Evolutionary conservation across 805 yeast genomes (phyloP), one percentile per base, ranked within the genome.

Genomic region (Cyberlindnera veronae): DNA sequence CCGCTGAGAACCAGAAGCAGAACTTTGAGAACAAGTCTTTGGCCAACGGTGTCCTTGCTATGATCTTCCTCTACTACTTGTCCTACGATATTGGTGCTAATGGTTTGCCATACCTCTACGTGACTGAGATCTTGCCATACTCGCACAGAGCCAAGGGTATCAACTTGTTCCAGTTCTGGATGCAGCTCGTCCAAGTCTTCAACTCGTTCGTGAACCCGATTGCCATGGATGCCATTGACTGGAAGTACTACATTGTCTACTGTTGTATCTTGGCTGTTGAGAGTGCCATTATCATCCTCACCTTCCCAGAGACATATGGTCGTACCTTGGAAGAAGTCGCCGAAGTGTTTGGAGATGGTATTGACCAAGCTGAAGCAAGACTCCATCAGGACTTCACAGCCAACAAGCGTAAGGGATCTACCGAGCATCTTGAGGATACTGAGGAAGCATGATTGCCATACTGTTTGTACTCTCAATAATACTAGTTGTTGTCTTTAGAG

Each of bases 1-100:
- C 79, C 16, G 77, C 78, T 3, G 47, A 64, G 21, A 68, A 67
- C 51, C 69, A 64, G 44, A 54, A 71, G 46, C 50, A 62, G 20
- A 44, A 66, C 48, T 69, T 66, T 48, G 50, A 58, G 36, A 58
- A 71, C 40, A 66, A 69, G 42, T 17, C 58, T 3, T 53, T 66
- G 27, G 70, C 68, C 28, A 58, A 61, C 36, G 79, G 74, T 41
- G 76, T 71, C n/a, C 59, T 67, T 43, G 74, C 74, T 5, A 68
- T 74, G 71, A 68, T 74, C 34, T 74, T 71, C 65, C 50, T 72
- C 16, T 71, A 60, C 64, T 63, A 66, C 51, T 44, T 56, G 30
- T 55, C 59, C 29, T 72, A 71, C 55, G 60, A 68, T 42, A 54
- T 67, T 30, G 71, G 71, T 23, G 53, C 57, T 32, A 70, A 70